phyloP scores from a whole-genome alignment of 208 protist species.

The Novymonas esmeraldas region DNA sequence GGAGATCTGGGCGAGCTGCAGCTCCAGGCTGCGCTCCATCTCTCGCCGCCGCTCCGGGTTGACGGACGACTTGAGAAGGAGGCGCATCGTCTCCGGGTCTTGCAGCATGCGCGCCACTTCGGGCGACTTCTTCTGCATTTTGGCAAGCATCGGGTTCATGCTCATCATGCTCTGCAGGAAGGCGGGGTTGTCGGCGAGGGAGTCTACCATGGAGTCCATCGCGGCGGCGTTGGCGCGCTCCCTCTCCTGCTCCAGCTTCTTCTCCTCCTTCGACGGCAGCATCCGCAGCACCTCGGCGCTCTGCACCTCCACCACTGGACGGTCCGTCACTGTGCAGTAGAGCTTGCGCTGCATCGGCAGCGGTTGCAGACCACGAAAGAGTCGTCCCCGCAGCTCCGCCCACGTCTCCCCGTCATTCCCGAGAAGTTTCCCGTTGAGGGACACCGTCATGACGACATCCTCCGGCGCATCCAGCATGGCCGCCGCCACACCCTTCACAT shows the following conservation, averaged over 20 bases:
- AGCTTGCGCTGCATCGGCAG: conserved; percentile 53
- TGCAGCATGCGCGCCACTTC: conserved; percentile 54
- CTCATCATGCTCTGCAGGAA: conserved; percentile 59
- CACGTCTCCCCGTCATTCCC: conserved; percentile 48
- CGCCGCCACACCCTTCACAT: conserved; percentile 65
- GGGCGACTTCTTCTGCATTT: conserved; percentile 56
- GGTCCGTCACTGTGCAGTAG: conserved; percentile 54
- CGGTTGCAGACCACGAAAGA: conserved; percentile 13
- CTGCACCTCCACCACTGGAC: conserved; percentile 25
- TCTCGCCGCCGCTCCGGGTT: conserved; percentile 66
- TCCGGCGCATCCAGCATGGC: conserved; percentile 62
- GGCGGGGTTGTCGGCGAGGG: conserved; percentile 55
- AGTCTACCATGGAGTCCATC: conserved; percentile 82
- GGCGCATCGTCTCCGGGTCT: conserved; percentile 77
- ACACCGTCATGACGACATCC: conserved; percentile 47
- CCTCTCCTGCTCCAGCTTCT: conserved; percentile 30
- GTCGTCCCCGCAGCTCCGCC: conserved; percentile 27
- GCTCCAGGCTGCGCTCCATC: conserved; percentile 52
- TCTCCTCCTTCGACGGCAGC: conserved; percentile 35
- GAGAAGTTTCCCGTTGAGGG: conserved; percentile 64
- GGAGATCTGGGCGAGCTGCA: conserved; percentile 74
- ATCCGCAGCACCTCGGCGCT: conserved; percentile 55
- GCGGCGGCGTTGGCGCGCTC: conserved; percentile 42
- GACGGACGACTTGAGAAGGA: conserved; percentile 67
- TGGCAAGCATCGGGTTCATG: conserved; percentile 46